A percentile compares a stretch with the other conserved stretches of the same genome.
Conservation (phyloP, 1,139 yeast genomes). For the Saccharomyces pastorianus region DNA sequence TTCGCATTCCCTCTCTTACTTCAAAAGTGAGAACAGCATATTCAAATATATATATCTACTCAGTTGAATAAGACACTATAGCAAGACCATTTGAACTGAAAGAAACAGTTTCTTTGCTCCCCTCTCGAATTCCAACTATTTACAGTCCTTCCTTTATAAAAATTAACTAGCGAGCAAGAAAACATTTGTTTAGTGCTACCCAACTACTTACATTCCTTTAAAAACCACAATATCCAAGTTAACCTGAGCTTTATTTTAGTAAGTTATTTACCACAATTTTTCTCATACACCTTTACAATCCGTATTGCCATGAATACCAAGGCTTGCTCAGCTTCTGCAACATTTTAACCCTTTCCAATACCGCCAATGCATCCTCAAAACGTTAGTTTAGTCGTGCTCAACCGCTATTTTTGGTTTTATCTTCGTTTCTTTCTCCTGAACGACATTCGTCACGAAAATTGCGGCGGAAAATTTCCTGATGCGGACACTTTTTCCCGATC, state of each 20-base stretch:
- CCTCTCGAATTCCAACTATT: neutral
- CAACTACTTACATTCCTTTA: slow-evolving; percentile 15
- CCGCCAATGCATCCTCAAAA: neutral
- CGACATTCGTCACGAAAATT: neutral
- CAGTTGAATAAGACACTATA: neutral
- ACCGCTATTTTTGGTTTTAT: neutral
- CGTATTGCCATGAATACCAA: neutral
- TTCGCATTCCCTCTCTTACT: neutral
- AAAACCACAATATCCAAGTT: neutral
- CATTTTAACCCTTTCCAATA: neutral
- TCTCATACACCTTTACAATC: neutral
- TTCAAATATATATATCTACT: neutral
- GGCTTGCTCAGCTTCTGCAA: neutral
- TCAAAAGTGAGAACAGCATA: neutral
- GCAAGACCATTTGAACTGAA: neutral
- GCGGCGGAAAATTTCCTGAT: neutral
- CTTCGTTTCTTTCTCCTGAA: neutral
- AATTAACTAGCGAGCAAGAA: neutral
- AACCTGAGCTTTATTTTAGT: neutral
- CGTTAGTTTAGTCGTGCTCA: neutral
- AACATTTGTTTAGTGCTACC: slow-evolving; percentile 1
- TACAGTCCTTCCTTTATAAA: neutral
- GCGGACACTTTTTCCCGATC: neutral
- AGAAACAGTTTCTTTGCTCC: neutral
- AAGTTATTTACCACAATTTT: neutral